phyloP scores from a whole-genome alignment of 306 rosid species.

The Vigna reflexopilosa region DNA sequence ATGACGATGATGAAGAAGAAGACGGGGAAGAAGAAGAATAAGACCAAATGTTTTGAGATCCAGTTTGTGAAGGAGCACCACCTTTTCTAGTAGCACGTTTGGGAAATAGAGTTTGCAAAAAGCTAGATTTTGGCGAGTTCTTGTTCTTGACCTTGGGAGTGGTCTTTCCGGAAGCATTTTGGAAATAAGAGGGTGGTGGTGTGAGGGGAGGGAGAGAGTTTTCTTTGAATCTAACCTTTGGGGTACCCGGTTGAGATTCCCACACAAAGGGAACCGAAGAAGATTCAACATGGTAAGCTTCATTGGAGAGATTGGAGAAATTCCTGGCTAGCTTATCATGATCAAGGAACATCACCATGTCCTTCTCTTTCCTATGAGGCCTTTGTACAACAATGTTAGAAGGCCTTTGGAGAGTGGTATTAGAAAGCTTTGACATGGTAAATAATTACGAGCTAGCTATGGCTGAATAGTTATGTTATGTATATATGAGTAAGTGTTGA shows the following conservation, averaged over 20 bases:
- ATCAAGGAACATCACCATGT: conserved; percentile 23
- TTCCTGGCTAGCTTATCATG: conserved; percentile 34
- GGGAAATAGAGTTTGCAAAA: conserved; percentile 53
- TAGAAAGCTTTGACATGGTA: conserved; percentile 20
- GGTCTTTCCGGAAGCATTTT: conserved; percentile 40
- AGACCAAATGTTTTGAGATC: conserved; percentile 24
- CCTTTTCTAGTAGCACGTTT: conserved; percentile 45
- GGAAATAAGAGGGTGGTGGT: conserved; percentile 59
- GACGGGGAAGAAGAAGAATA: conserved; percentile 41
- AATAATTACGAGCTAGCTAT: neutral
- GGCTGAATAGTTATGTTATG: conserved; percentile 9
- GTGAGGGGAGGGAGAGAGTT: conserved; percentile 54
- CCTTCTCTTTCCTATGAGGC: conserved; percentile 25
- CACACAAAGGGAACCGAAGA: conserved; percentile 53
- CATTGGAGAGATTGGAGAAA: conserved; percentile 47
- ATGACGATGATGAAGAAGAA: conserved; percentile 50
- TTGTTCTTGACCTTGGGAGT: conserved; percentile 37
- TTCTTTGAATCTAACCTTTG: conserved; percentile 46
- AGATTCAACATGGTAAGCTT: conserved; percentile 49
- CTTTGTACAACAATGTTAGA: conserved; percentile 18
- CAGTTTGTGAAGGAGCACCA: neutral
- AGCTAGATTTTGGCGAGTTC: conserved; percentile 35
- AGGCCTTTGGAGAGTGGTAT: neutral
- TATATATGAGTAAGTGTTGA: neutral
- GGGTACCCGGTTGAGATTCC: conserved; percentile 66